Percentiles rank a stretch among this genome's conserved stretches.
phyloP scores from a whole-genome alignment of 176 grass and related monocot genomes.

The Phragmites australis region DNA sequence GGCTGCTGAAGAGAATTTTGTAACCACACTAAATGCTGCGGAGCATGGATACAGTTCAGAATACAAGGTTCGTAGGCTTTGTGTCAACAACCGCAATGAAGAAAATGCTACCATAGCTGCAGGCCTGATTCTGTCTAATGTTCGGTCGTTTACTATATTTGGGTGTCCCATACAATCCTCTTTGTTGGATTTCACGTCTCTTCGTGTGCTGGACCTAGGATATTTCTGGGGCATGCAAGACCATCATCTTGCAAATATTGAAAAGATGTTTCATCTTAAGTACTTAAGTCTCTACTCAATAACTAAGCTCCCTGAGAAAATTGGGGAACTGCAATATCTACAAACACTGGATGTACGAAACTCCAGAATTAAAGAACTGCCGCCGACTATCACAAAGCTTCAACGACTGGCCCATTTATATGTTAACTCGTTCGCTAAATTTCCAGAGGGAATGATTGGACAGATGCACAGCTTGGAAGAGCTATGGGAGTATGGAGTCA shows the following conservation, averaged over 20 bases:
- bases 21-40: not conserved
- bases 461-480: slow-evolving; percentile 3
- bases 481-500: not conserved
- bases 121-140: not conserved
- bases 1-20: not conserved
- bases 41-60: not conserved
- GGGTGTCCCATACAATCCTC: not conserved
- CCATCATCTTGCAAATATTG: not conserved
- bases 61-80: not conserved
- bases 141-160: not conserved
- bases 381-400: not conserved
- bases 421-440: fast-evolving
- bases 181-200: not conserved
- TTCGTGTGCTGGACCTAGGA: not conserved
- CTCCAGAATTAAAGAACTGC: not conserved
- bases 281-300: not conserved
- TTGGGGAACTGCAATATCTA: not conserved
- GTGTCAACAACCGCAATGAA: not conserved
- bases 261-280: not conserved
- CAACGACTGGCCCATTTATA: not conserved
- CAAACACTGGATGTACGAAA: not conserved
- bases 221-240: not conserved
- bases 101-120: not conserved
- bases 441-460: slow-evolving; percentile 12
- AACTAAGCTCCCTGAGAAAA: not conserved